Conservation (phyloP, 352 stramenopile species). For the Phytophthora cajani region DNA sequence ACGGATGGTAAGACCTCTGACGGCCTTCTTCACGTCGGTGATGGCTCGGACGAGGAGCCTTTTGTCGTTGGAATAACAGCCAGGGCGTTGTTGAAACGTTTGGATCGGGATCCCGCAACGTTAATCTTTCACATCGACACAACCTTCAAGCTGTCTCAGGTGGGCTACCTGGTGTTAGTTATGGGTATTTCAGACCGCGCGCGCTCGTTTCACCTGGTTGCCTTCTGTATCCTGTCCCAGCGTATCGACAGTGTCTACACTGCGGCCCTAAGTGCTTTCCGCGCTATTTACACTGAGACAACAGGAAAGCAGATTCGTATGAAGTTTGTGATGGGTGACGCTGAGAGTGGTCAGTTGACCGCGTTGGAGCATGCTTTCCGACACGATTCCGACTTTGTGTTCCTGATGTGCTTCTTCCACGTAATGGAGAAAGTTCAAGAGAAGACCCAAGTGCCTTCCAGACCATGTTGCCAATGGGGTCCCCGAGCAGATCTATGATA, state of each 20-base stretch:
- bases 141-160: not conserved
- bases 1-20: not conserved
- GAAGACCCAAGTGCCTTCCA: not conserved
- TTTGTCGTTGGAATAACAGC: not conserved
- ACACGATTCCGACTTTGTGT: not conserved
- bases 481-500: not conserved
- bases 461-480: not conserved
- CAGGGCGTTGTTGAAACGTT: not conserved
- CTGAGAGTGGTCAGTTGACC: not conserved
- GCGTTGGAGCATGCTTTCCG: not conserved
- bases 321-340: not conserved
- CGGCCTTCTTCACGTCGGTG: not conserved
- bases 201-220: not conserved
- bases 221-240: not conserved
- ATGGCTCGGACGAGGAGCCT: not conserved
- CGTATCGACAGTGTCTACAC: not conserved
- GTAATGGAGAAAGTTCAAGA: not conserved
- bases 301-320: not conserved
- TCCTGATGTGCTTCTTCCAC: not conserved
- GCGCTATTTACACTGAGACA: not conserved
- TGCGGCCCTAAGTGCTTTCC: not conserved
- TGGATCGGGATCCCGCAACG: not conserved
- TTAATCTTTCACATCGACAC: not conserved
- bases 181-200: not conserved
- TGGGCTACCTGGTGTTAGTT: not conserved